Evolutionary conservation across 2,329 filamentous ascomycete genomes (phyloP), one percentile per base, ranked within the genome.

Genomic region (Sporothrix globosa): DNA sequence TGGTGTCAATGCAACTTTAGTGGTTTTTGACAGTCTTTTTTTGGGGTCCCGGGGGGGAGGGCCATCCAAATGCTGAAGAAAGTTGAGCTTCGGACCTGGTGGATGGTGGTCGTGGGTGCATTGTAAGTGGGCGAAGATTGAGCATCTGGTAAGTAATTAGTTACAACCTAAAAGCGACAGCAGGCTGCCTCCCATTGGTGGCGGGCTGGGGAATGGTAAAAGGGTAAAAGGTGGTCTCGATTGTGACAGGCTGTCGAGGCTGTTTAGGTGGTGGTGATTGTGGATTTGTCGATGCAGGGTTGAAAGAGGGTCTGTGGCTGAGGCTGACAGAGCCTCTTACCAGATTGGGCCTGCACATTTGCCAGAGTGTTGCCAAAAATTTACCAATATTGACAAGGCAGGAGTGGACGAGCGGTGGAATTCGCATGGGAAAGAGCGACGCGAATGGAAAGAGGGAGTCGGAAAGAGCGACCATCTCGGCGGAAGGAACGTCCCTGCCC

Each of bases 251-350:
- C 34, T 34, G 34, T 34, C 34, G 34, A 34, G 3, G 54, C 54
- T 58, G 54, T n/a, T n/a, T 39, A 34, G 54, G 54, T 58, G 30
- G 54, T 58, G 54, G 54, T 58, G 54, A n/a, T 58, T 58, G 27
- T 39, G 54, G 54, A 17, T 58, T 34, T 14, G 27, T 39, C 54
- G 54, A 58, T n/a, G 30, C 54, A 58, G 53, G 54, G 27, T 2
- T 30, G 19, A 6, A 39, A 58, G n/a, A 30, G 39, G 30, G 54
- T 7, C 17, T 2, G 54, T 60, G 54, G 54, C 27, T 39, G 54
- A 60, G 54, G 30, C 54, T 41, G 19, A 60, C 54, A 39, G 30
- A 9, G 19, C 19, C 50, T 53, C 50, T 53, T 27, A 9, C 50
- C 50, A 53, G 14, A 17, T 48, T 48, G 4, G 44, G 44, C 14